Base-by-base conservation (phyloP, 441 rosid genomes). In the Gossypium trilobum region DNA sequence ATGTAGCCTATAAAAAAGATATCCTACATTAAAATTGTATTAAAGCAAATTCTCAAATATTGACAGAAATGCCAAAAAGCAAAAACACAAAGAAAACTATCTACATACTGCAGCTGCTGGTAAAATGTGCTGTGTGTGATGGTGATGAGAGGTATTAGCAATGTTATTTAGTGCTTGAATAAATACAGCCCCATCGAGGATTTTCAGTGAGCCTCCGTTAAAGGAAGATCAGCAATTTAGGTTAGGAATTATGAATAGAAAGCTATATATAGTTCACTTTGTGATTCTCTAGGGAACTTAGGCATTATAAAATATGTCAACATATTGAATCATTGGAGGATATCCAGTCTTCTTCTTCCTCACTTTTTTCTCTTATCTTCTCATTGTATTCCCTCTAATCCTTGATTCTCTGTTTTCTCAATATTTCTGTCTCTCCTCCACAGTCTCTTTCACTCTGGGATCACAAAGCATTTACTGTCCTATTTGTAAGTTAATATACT, bases 1-100 rank as follows among this genome's bases (percentile, higher is more conserved):
- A 91, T 57, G 97, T 95, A 71, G 85, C 84, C 98, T 95, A 63
- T 29, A 75, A 36, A 73, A 63, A 19, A 11, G 23, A 55, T 64
- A 19, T 46, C 44, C 27, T 5, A 60, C 5, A 64, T 59, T 27
- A 31, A 23, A 61, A 16, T 14, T 69, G 73, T 64, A 73, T 67
- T 81, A 62, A 73, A 69, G 46, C 64, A 71, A 42, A 56, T 46
- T 57, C 56, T 62, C 29, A 51, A 78, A 52, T 33, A 31, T 60
- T 70, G 39, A 78, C 67, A 16, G 78, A 79, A 61, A 58, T 55
- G 71, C 33, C 70, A 59, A 54, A 65, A 36, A 17, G 33, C 46
- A 73, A 59, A 54, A 68, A 77, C 39, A 36, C 73, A 58, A 64
- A 44, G 23, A 48, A 4, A 70, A 64, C 27, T 22, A 22, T 19